Percentiles rank a stretch among this genome's conserved stretches.
These are phyloP conservation scores for Cladosporium austrohemisphaericum DNA, from an alignment of 2,329 filamentous ascomycete species.

Conservation along the genomic window DNA sequence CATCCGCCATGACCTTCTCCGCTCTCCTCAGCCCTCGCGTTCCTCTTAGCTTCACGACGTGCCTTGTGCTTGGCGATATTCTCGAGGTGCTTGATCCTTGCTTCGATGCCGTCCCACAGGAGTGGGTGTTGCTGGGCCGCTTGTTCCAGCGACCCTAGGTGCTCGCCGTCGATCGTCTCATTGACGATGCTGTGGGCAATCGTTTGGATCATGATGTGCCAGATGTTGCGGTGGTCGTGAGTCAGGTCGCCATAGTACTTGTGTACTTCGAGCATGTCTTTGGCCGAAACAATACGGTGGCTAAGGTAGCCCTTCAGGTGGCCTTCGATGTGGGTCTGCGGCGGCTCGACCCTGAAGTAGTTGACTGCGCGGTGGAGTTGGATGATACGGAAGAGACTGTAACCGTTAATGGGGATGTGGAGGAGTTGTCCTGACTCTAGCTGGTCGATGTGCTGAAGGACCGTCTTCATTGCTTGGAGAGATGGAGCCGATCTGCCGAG, in stretches of 20 bases:
- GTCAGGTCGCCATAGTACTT: neutral
- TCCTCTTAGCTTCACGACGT: too few species aligned
- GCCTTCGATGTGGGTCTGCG: conserved; percentile 17
- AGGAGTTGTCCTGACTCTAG: neutral
- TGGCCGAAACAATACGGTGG: conserved; percentile 12
- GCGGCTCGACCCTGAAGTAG: conserved; percentile 14
- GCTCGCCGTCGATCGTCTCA: too few species aligned
- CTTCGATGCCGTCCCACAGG: too few species aligned
- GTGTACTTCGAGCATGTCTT: conserved; percentile 13
- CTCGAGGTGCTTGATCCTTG: too few species aligned
- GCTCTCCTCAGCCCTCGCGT: too few species aligned
- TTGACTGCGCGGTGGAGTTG: conserved; percentile 16
- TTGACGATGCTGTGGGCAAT: neutral
- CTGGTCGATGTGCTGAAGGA: conserved; percentile 15
- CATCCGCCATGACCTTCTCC: too few species aligned
- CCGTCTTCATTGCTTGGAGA: conserved; percentile 11
- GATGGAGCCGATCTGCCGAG: conserved; percentile 10
- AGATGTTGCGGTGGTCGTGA: neutral
- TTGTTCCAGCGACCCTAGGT: too few species aligned
- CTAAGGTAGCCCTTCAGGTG: conserved; percentile 16
- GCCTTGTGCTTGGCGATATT: too few species aligned
- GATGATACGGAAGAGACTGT: conserved; percentile 7
- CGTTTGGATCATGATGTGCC: neutral
- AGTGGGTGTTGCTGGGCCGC: too few species aligned
- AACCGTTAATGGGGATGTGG: conserved; percentile 16